Evolutionary conservation across 257 asterid genomes (phyloP).

Genomic region (Schizonepeta tenuifolia): DNA sequence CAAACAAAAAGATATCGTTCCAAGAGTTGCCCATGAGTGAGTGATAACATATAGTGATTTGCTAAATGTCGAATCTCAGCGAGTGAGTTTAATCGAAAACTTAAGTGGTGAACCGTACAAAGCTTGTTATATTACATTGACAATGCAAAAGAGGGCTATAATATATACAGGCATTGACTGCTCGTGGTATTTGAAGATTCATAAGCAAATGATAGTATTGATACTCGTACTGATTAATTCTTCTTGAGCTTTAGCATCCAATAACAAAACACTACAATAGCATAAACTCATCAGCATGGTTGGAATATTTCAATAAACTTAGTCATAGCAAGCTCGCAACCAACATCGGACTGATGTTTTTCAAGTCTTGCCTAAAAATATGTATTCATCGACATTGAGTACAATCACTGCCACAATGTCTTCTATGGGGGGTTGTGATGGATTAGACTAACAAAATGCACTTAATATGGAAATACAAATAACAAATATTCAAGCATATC

Average conservation of each 20-base stretch:
- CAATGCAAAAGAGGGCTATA: neutral
- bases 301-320: neutral
- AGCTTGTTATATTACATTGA: neutral
- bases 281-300: neutral
- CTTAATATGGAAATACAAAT: neutral
- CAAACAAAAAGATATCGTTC: neutral
- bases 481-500: neutral
- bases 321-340: constrained; percentile 1
- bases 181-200: neutral
- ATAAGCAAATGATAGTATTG: neutral
- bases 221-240: neutral
- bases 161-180: neutral
- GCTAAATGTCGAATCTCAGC: neutral
- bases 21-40: neutral
- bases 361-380: neutral
- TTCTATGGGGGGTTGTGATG: neutral
- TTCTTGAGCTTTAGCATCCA: constrained; percentile 12
- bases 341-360: neutral
- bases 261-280: neutral
- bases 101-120: neutral
- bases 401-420: neutral
- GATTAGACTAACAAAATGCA: constrained; percentile 1
- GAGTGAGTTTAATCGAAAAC: neutral
- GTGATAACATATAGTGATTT: neutral
- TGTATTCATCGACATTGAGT: neutral